Conservation (phyloP, 2,329 filamentous ascomycete genomes). For the Sporothrix inflata region DNA sequence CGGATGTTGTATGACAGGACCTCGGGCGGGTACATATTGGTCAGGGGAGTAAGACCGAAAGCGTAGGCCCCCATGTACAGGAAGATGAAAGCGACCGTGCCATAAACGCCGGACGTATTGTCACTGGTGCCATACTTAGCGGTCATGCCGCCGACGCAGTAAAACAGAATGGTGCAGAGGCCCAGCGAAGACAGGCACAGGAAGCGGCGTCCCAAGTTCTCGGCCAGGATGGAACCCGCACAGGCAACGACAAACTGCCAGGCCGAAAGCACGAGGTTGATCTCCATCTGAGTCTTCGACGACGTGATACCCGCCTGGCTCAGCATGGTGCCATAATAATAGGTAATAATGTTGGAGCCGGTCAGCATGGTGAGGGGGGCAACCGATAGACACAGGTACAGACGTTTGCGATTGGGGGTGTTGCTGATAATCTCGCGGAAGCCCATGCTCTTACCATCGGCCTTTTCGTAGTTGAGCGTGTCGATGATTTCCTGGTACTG, state of each 20-base stretch:
- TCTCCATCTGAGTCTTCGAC: conserved; percentile 34
- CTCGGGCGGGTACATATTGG: conserved; percentile 51
- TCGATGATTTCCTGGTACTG: conserved; percentile 49
- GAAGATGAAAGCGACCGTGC: conserved; percentile 54
- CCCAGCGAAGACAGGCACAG: conserved; percentile 49
- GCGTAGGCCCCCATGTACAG: conserved; percentile 58
- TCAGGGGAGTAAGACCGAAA: conserved; percentile 53
- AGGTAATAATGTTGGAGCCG: conserved; percentile 32
- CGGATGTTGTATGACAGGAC: conserved; percentile 46
- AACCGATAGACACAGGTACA: conserved; percentile 28
- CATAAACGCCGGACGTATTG: conserved; percentile 29
- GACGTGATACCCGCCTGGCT: conserved; percentile 32
- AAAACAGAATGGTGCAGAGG: conserved; percentile 36
- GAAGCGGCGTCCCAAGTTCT: conserved; percentile 34
- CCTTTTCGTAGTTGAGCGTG: conserved; percentile 37
- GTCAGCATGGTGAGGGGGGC: conserved; percentile 34
- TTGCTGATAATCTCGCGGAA: conserved; percentile 30
- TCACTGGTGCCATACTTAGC: conserved; percentile 34
- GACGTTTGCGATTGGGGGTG: conserved; percentile 27
- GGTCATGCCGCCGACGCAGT: conserved; percentile 46
- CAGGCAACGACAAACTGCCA: conserved; percentile 34
- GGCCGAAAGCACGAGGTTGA: conserved; percentile 34
- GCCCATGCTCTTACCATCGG: conserved; percentile 25
- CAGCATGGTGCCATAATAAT: conserved; percentile 34
- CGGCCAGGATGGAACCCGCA: conserved; percentile 36